These are phyloP conservation scores for Aechmea fasciata DNA, from an alignment of 176 grass and related monocot genomes.

Conservation along the genomic window DNA sequence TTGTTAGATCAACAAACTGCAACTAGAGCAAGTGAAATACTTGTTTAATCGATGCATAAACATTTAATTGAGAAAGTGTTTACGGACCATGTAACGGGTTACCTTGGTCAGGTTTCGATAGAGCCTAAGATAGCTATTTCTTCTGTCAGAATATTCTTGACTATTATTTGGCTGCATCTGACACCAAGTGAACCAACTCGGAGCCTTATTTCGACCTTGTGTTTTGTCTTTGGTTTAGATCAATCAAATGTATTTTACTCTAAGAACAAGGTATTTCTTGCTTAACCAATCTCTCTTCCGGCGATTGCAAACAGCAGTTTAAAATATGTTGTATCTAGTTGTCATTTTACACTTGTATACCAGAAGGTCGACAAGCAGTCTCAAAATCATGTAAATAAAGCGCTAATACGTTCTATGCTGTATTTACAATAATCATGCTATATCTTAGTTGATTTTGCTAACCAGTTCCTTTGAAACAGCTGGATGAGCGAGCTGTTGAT, in stretches of 20 bases:
- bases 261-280: background rate
- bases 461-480: constrained; percentile 31
- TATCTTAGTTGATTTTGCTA: constrained; percentile 15
- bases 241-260: background rate
- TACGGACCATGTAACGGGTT: too few relatives aligned
- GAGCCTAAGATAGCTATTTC: too few relatives aligned
- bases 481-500: constrained; percentile 81
- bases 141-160: too few relatives aligned
- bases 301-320: background rate
- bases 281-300: background rate
- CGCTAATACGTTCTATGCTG: background rate
- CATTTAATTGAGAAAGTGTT: too few relatives aligned
- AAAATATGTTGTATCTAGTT: background rate
- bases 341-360: too few relatives aligned
- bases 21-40: too few relatives aligned
- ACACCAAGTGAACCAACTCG: background rate
- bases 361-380: background rate
- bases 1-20: too few relatives aligned
- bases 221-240: background rate
- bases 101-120: too few relatives aligned
- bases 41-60: too few relatives aligned
- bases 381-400: background rate
- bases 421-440: constrained; percentile 10
- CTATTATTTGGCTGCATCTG: too few relatives aligned
- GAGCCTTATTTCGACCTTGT: background rate